Base-by-base conservation (phyloP, 805 yeast species). In the Jamesozyma jinghongensis region DNA sequence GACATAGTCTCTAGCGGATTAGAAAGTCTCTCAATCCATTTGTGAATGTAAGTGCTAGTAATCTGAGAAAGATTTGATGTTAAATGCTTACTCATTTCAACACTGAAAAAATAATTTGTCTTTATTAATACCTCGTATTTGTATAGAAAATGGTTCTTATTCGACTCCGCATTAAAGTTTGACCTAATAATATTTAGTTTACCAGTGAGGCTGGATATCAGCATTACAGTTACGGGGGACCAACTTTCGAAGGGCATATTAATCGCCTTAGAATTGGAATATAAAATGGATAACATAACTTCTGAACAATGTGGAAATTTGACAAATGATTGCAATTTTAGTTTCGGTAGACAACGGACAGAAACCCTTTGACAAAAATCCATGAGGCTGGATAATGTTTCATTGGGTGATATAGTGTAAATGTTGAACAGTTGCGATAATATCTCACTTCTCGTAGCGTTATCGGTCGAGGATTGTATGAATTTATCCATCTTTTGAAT, bases 51-150 rank as follows among this genome's bases (percentile, higher is more conserved):
- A n/a, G 52, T 44, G 10, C 52, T 48, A 1, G 62, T 38, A 16
- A 68, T 58, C 35, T 58, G 56, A 1, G 44, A 45, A 11, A 68
- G 44, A 37, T 66, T 65, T 3, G 39, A 19, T 11, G 57, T 54
- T 3, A 62, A 52, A 33, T 57, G 59, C 11, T 59, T 46, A 20
- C 51, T 58, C 48, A 59, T 53, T 43, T 67, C 71, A 11, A 56
- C 36, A 13, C 61, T 52, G 7, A 68, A 45, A 22, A 55, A 59
- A 45, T 61, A 67, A 13, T 54, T 53, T 3, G 62, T 41, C 43
- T 56, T 65, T 2, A 68, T 52, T 33, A 67, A 49, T 0, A 53
- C 40, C 33, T 61, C 66, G 18, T 58, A 56, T 5, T 40, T 42
- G 17, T 50, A 47, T 8, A 62, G 45, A 12, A 51, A 48, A 35